Conservation (phyloP, 495 filamentous ascomycete genomes). For the Neurospora sp. region DNA sequence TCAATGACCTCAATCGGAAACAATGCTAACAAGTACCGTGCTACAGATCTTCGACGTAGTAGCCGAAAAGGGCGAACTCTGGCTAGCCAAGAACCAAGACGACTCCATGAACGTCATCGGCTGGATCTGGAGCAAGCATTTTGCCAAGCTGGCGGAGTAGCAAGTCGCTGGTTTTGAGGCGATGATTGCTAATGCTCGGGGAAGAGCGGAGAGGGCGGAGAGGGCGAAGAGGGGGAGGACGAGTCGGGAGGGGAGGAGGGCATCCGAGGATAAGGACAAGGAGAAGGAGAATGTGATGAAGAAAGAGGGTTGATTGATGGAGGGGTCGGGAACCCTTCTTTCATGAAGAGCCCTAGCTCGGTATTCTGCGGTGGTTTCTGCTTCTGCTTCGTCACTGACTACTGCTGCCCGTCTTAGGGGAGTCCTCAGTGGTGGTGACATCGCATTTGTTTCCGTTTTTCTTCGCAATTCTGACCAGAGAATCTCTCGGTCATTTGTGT, state of each 20-base stretch:
- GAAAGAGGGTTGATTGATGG: background rate
- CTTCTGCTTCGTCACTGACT: background rate
- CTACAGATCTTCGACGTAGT: constrained; percentile 73
- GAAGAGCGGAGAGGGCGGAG: background rate
- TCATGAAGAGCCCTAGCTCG: too few species aligned
- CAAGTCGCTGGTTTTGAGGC: constrained; percentile 9
- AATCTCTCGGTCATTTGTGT: background rate
- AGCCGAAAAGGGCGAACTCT: constrained; percentile 92
- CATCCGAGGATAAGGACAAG: background rate
- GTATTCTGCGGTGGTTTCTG: background rate
- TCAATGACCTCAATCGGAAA: background rate
- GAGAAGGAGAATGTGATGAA: background rate
- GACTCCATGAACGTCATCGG: constrained; percentile 68
- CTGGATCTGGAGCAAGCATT: constrained; percentile 99
- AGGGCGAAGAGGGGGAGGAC: background rate
- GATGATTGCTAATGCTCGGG: background rate
- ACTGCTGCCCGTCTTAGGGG: too few species aligned
- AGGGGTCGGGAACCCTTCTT: background rate
- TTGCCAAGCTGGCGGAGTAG: constrained; percentile 62
- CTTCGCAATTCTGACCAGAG: background rate
- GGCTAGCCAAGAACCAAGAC: constrained; percentile 96
- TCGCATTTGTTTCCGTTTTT: background rate
- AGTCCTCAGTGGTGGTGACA: too few species aligned
- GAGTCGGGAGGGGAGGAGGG: background rate
- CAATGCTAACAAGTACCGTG: background rate